phyloP scores from a whole-genome alignment of 345 rosid species.

The Lagerstroemia speciosa region DNA sequence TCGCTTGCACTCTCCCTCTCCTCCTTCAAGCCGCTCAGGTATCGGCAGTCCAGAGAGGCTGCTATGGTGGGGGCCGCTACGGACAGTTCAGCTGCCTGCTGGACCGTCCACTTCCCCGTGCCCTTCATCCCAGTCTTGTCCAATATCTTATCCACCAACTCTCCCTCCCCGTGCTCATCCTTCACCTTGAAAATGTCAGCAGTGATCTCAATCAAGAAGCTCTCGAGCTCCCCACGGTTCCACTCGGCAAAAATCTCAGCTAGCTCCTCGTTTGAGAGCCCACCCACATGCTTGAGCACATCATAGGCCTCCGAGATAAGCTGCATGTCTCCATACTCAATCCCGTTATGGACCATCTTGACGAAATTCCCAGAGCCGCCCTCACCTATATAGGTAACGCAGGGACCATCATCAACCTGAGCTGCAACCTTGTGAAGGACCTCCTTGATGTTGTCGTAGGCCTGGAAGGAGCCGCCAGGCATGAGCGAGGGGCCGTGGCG shows the following conservation, averaged over 20 bases:
- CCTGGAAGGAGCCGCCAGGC: slow-evolving; percentile 87
- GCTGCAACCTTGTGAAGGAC: slow-evolving; percentile 75
- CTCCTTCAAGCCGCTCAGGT: slow-evolving; percentile 86
- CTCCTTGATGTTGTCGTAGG: slow-evolving; percentile 63
- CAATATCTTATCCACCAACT: slow-evolving; percentile 83
- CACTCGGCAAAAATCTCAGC: slow-evolving; percentile 67
- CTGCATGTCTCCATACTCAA: slow-evolving; percentile 98
- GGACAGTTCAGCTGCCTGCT: slow-evolving; percentile 96
- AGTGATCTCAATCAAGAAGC: slow-evolving; percentile 86
- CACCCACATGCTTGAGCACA: slow-evolving; percentile 83
- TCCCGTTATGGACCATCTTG: slow-evolving; percentile 98
- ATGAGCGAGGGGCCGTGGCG: slow-evolving; percentile 82
- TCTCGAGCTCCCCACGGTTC: slow-evolving; percentile 84
- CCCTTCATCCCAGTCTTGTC: slow-evolving; percentile 99
- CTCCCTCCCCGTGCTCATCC: slow-evolving; percentile 58
- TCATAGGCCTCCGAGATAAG: slow-evolving; percentile 90
- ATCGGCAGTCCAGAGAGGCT: slow-evolving; percentile 84
- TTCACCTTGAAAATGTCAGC: slow-evolving; percentile 75
- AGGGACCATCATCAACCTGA: slow-evolving; percentile 96
- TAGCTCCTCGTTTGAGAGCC: slow-evolving; percentile 56
- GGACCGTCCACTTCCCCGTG: slow-evolving; percentile 97
- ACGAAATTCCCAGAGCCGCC: slow-evolving; percentile 98
- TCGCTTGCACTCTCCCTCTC: slow-evolving; percentile 64
- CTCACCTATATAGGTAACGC: slow-evolving; percentile 87
- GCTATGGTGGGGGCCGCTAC: slow-evolving; percentile 97